Base-by-base conservation (phyloP, 768 basidiomycete species). In the Termitomyces sp. region DNA sequence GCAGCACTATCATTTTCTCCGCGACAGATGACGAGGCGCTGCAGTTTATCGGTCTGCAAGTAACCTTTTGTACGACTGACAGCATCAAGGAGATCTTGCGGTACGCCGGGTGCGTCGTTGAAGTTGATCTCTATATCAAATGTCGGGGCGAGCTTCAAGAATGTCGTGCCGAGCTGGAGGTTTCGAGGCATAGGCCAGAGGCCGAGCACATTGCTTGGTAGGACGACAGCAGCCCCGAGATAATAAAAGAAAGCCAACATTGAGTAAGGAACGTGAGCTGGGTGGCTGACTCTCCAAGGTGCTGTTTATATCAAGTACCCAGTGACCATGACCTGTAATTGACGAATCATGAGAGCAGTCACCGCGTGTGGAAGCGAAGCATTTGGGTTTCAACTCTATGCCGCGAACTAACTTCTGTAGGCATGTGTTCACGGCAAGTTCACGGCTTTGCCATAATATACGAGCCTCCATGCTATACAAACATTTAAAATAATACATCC, bases 11-110 rank as follows among this genome's bases (percentile, higher is more conserved):
- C 82, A 7, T 71, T 73, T 3, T 77, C 68, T 2, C 85, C 86
- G 47, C 86, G 82, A 16, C 82, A 83, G 25, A 83, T 76, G 35
- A 82, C 75, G 40, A 90, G 80, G 12, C 82, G 73, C 58, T 79
- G 76, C 23, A 86, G 80, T 62, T 82, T 79, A 68, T 89, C 89
- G 5, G 71, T 77, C 17, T 63, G 54, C 25, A 88, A 60, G 58
- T 67, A 74, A 2, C 53, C 40, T 57, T 74, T 76, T 0, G 85
- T 81, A 42, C 79, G 80, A 8, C 66, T 45, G 27, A 84, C 76
- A 41, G 88, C 88, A n/a, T 77, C 79, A 21, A 74, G 57, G 43
- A 90, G 74, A 67, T 90, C 88, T 19, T 68, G 60, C 0, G 87
- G 85, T 1, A 81, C 68, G 44, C 73, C 68, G 23, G 87, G 85